phyloP scores from a whole-genome alignment of 2,329 filamentous ascomycete species.

The Huntiella abstrusa region DNA sequence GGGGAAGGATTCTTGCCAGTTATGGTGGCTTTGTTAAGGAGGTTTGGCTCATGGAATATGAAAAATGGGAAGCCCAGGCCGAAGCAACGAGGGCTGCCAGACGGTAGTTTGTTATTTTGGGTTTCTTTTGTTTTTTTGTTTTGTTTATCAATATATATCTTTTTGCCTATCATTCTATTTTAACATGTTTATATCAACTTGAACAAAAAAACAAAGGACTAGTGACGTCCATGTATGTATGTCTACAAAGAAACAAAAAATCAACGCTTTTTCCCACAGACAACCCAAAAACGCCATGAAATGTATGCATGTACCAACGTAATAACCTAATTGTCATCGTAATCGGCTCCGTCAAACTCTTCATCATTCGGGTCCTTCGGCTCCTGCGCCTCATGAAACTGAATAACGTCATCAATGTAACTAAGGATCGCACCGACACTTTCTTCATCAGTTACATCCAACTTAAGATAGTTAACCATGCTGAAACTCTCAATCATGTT shows the following conservation, averaged over 20 bases:
- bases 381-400: conserved; percentile 85
- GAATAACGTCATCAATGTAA: conserved; percentile 86
- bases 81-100: conserved; percentile 13
- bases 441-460: conserved; percentile 81
- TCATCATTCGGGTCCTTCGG: conserved; percentile 60
- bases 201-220: neutral
- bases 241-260: too few species aligned
- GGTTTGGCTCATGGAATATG: conserved; percentile 39
- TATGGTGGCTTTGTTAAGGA: conserved; percentile 30
- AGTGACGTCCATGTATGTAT: too few species aligned
- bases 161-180: neutral
- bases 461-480: conserved; percentile 86
- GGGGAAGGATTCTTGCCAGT: conserved; percentile 25
- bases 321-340: conserved; percentile 17
- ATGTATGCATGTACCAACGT: too few species aligned
- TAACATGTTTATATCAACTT: conserved; percentile 1
- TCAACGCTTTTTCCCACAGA: too few species aligned
- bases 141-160: neutral
- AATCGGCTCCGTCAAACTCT: conserved; percentile 22
- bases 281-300: too few species aligned
- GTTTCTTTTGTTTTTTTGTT: conserved; percentile 2
- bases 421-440: conserved; percentile 70
- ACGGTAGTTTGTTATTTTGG: conserved; percentile 7
- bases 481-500: conserved; percentile 91
- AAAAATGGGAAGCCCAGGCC: conserved; percentile 33